A percentile compares a stretch with the other conserved stretches of the same genome.
These are phyloP conservation scores for Macrophomina pseudophaseolina DNA, from an alignment of 2,329 filamentous ascomycete species.

Conservation along the genomic window DNA sequence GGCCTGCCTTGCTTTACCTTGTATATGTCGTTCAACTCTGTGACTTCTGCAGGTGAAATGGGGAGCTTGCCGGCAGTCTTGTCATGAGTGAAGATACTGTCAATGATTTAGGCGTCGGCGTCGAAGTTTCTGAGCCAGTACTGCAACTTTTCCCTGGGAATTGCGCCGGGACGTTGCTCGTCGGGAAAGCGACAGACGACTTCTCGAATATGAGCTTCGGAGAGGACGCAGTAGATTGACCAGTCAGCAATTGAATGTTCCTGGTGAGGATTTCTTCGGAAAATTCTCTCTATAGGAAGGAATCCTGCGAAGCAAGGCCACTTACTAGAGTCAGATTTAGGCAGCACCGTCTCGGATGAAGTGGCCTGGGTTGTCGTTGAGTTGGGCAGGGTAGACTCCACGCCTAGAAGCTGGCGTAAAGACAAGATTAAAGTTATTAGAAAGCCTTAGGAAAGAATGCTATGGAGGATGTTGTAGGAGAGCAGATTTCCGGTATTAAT, in stretches of 20 bases:
- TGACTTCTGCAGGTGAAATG: background rate
- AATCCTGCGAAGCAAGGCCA: no score
- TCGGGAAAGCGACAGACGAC: background rate
- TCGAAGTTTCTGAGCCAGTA: constrained; percentile 8
- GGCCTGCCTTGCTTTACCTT: background rate
- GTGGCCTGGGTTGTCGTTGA: no score
- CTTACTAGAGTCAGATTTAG: no score
- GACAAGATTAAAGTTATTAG: no score
- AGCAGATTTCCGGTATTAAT: no score
- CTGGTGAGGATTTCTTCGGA: background rate
- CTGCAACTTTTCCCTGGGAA: background rate
- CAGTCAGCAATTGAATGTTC: background rate
- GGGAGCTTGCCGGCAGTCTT: background rate
- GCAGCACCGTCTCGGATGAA: no score
- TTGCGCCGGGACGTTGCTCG: background rate
- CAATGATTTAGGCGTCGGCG: background rate
- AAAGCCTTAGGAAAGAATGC: no score
- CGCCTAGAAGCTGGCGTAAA: no score
- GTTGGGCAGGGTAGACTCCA: no score
- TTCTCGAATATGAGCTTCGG: background rate
- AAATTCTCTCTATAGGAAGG: background rate
- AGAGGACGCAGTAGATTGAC: background rate
- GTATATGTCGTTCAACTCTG: background rate
- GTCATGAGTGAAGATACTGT: background rate
- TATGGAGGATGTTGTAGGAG: no score